Conservation (phyloP, 2,329 filamentous ascomycete species). For the Colletotrichum costaricense region DNA sequence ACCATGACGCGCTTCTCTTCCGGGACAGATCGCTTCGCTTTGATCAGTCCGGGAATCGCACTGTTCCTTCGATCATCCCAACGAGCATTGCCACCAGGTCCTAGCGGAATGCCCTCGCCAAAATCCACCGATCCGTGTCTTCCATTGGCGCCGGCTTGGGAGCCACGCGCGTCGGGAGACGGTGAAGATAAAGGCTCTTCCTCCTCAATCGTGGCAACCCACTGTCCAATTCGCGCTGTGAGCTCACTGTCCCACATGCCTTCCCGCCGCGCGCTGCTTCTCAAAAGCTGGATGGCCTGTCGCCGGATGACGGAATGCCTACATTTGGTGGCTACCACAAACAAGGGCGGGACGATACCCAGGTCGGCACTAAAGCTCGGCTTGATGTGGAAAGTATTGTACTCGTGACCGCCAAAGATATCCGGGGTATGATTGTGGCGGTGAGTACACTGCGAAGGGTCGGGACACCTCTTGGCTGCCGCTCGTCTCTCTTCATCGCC, state of each 20-base stretch:
- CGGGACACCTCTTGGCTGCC: slow-evolving; percentile 56
- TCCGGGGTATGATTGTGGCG: slow-evolving; percentile 46
- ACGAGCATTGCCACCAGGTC: slow-evolving; percentile 57
- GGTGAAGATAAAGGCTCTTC: slow-evolving; percentile 46
- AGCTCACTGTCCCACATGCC: slow-evolving; percentile 77
- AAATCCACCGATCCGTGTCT: slow-evolving; percentile 47
- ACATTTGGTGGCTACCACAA: slow-evolving; percentile 75
- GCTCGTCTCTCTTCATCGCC: slow-evolving; percentile 67
- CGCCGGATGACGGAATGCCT: slow-evolving; percentile 66
- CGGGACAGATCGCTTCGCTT: slow-evolving; percentile 52
- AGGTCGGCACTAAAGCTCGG: slow-evolving; percentile 73
- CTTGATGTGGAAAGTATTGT: slow-evolving; percentile 63
- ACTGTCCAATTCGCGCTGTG: slow-evolving; percentile 64
- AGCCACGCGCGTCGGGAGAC: slow-evolving; percentile 42
- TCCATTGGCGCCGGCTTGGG: slow-evolving; percentile 37
- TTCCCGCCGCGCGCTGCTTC: slow-evolving; percentile 70
- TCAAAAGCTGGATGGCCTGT: slow-evolving; percentile 70
- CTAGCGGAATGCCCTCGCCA: slow-evolving; percentile 45
- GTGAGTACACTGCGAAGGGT: slow-evolving; percentile 57
- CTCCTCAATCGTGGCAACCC: slow-evolving; percentile 68
- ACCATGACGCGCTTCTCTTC: slow-evolving; percentile 68
- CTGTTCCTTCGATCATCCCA: slow-evolving; percentile 47
- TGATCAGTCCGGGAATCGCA: slow-evolving; percentile 36
- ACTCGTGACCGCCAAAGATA: slow-evolving; percentile 55
- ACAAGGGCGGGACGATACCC: slow-evolving; percentile 73